These are phyloP conservation scores for Nakataea oryzae DNA, from an alignment of 2,329 filamentous ascomycete genomes.

Conservation along the genomic window DNA sequence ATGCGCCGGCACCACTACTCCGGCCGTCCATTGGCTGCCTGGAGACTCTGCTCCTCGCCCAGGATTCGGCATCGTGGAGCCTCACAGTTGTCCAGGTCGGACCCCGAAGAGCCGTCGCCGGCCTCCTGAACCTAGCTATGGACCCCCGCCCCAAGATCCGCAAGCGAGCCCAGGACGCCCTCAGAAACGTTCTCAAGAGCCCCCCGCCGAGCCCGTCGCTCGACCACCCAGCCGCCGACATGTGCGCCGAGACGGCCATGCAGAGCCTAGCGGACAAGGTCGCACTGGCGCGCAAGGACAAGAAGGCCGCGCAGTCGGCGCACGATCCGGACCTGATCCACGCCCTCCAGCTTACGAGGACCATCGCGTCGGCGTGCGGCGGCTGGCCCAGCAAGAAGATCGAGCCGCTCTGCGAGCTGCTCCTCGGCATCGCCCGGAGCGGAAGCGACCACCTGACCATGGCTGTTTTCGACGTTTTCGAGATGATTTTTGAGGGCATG, in stretches of 20 bases:
- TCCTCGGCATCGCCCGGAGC: constrained; percentile 79
- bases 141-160: constrained; percentile 88
- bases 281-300: constrained; percentile 55
- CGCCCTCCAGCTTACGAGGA: constrained; percentile 83
- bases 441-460: constrained; percentile 95
- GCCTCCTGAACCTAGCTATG: constrained; percentile 72
- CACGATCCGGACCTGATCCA: constrained; percentile 84
- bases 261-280: constrained; percentile 63
- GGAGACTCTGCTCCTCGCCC: constrained; percentile 81
- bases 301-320: constrained; percentile 45
- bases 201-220: constrained; percentile 85
- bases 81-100: constrained; percentile 73
- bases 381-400: constrained; percentile 98
- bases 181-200: constrained; percentile 71
- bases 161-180: constrained; percentile 82
- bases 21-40: constrained; percentile 85
- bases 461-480: constrained; percentile 93
- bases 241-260: constrained; percentile 88
- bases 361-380: constrained; percentile 73
- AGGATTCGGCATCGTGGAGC: constrained; percentile 83
- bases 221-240: constrained; percentile 89
- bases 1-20: constrained; percentile 79
- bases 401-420: constrained; percentile 77
- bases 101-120: constrained; percentile 77
- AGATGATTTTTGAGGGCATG: constrained; percentile 92